Conservation (phyloP, 345 rosid species). For the Citrus cavaleriei region DNA sequence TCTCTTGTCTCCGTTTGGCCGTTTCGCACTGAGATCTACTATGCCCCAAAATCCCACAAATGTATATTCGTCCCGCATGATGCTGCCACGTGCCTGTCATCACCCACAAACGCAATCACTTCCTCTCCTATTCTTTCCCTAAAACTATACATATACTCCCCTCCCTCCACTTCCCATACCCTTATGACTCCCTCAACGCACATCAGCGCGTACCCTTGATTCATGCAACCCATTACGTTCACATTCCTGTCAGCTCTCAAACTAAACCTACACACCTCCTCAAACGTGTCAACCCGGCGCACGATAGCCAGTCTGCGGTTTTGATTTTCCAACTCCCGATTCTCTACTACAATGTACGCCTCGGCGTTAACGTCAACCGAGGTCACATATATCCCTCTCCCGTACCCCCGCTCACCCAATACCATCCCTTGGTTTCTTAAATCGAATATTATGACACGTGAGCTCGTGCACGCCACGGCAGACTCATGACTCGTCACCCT, state of each 20-base stretch:
- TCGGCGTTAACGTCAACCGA: conserved; percentile 42
- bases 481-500: conserved; percentile 46
- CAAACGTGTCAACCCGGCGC: conserved; percentile 39
- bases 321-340: conserved; percentile 24
- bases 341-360: conserved; percentile 53
- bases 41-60: conserved; percentile 86
- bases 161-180: conserved; percentile 55
- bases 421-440: conserved; percentile 50
- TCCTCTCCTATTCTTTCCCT: conserved; percentile 55
- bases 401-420: conserved; percentile 29
- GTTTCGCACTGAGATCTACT: conserved; percentile 3
- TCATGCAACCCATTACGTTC: conserved; percentile 59
- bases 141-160: conserved; percentile 40
- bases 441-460: conserved; percentile 43
- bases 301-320: conserved; percentile 34
- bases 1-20: conserved; percentile 20
- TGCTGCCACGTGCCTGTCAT: conserved; percentile 83
- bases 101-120: conserved; percentile 51
- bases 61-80: conserved; percentile 46
- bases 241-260: conserved; percentile 13
- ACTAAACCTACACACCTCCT: conserved; percentile 52
- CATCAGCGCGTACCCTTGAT: conserved; percentile 56
- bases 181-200: conserved; percentile 63
- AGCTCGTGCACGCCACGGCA: conserved; percentile 74
- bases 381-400: conserved; percentile 45